Percentiles rank a stretch among this genome's conserved stretches.
These are phyloP conservation scores for Paecilomyces formosus DNA, from an alignment of 2,329 filamentous ascomycete species.

Conservation along the genomic window DNA sequence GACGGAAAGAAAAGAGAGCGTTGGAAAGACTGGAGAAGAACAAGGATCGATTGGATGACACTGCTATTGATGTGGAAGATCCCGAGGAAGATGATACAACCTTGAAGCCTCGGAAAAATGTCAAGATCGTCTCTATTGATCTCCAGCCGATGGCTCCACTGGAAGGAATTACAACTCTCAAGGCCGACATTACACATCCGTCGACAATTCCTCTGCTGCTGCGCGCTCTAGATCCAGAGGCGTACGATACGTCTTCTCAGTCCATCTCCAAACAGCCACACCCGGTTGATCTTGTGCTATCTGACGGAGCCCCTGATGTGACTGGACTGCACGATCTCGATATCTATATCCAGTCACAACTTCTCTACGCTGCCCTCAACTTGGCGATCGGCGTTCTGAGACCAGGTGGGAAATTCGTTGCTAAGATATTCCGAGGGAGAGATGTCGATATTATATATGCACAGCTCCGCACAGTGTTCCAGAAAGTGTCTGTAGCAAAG, in stretches of 20 bases:
- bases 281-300: slow-evolving; percentile 87
- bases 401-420: slow-evolving; percentile 91
- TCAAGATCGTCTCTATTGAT: slow-evolving; percentile 94
- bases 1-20: slow-evolving; percentile 49
- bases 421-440: slow-evolving; percentile 91
- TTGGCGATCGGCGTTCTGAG: slow-evolving; percentile 86
- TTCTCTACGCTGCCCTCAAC: slow-evolving; percentile 90
- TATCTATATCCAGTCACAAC: slow-evolving; percentile 94
- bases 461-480: slow-evolving; percentile 87
- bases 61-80: slow-evolving; percentile 22
- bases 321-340: slow-evolving; percentile 95
- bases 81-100: slow-evolving; percentile 16
- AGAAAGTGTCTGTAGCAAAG: slow-evolving; percentile 82
- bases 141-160: slow-evolving; percentile 92
- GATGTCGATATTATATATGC: slow-evolving; percentile 95
- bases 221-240: slow-evolving; percentile 70
- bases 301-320: slow-evolving; percentile 91
- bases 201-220: slow-evolving; percentile 87
- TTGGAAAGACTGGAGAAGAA: slow-evolving; percentile 13
- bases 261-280: slow-evolving; percentile 51
- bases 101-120: slow-evolving; percentile 54
- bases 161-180: slow-evolving; percentile 82
- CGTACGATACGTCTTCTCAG: slow-evolving; percentile 38
- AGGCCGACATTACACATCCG: slow-evolving; percentile 95
- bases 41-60: slow-evolving; percentile 6